Conservation (phyloP, 2,329 filamentous ascomycete genomes). For the Xylaria sp. region DNA sequence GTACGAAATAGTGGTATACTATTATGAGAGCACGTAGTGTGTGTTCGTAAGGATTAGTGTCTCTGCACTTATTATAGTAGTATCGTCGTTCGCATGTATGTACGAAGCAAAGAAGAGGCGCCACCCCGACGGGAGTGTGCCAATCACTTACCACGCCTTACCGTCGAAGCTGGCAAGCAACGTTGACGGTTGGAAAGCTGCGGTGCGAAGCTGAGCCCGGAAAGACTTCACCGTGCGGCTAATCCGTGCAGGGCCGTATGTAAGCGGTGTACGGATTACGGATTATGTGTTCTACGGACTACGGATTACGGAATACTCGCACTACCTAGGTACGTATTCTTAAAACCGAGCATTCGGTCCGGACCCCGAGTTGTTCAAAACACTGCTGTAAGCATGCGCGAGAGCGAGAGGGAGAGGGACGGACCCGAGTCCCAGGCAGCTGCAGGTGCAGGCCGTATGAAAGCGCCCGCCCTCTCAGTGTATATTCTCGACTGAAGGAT, state of each 20-base stretch:
- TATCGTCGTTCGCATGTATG: not conserved
- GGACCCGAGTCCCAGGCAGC: too few relatives aligned
- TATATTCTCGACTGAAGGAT: not conserved
- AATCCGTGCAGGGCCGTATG: not conserved
- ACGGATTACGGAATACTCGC: not conserved
- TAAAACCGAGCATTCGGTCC: not conserved
- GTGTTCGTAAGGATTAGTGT: not conserved
- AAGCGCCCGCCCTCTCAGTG: not conserved
- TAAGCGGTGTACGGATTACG: slow-evolving; percentile 1
- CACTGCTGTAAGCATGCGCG: too few relatives aligned
- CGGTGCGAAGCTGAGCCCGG: too few relatives aligned
- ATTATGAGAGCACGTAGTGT: not conserved
- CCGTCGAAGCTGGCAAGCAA: too few relatives aligned
- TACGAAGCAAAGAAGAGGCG: too few relatives aligned
- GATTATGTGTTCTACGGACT: too few relatives aligned
- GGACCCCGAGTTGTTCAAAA: not conserved
- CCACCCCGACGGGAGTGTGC: too few relatives aligned
- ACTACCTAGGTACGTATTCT: too few relatives aligned
- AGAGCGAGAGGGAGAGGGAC: too few relatives aligned
- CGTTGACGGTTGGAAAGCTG: too few relatives aligned
- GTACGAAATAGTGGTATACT: not conserved
- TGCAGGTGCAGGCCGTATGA: slow-evolving; percentile 6
- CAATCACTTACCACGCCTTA: too few relatives aligned
- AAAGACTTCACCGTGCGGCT: too few relatives aligned
- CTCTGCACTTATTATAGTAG: not conserved